These are phyloP conservation scores for Zoysia japonica DNA, from an alignment of 176 grass and related monocot genomes.

Conservation along the genomic window DNA sequence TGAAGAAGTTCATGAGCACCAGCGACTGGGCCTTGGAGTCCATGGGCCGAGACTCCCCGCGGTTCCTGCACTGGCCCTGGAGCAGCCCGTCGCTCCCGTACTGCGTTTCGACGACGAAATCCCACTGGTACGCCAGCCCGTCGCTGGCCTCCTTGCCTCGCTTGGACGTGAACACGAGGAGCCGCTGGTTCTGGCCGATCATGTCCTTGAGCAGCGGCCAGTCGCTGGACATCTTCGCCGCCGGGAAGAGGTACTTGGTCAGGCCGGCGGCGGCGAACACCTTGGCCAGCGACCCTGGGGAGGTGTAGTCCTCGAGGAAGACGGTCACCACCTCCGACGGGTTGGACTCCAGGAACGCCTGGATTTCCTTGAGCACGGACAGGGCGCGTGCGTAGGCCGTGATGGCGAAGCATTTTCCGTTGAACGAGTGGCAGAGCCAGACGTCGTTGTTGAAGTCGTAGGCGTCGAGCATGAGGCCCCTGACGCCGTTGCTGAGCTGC, in stretches of 20 bases:
- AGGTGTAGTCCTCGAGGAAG: constrained; percentile 80
- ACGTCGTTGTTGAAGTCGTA: constrained; percentile 72
- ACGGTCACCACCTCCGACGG: constrained; percentile 68
- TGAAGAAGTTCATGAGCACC: constrained; percentile 86
- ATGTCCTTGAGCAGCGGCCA: constrained; percentile 80
- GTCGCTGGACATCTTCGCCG: constrained; percentile 50
- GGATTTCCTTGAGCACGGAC: constrained; percentile 58
- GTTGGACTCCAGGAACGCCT: constrained; percentile 63
- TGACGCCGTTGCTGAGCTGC: constrained; percentile 69
- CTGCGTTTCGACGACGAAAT: constrained; percentile 73
- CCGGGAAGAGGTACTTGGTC: constrained; percentile 56
- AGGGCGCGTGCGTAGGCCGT: constrained; percentile 63
- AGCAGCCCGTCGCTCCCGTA: constrained; percentile 62
- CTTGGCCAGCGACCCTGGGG: constrained; percentile 40
- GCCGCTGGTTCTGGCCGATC: constrained; percentile 55
- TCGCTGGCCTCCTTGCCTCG: constrained; percentile 56
- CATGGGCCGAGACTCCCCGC: constrained; percentile 65
- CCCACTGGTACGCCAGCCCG: constrained; percentile 57
- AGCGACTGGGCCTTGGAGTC: constrained; percentile 55
- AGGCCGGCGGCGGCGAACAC: constrained; percentile 55
- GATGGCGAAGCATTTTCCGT: constrained; percentile 53
- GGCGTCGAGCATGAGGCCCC: constrained; percentile 74
- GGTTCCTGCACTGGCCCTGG: constrained; percentile 32
- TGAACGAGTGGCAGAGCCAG: constrained; percentile 82
- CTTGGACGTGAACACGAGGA: constrained; percentile 83